phyloP scores from a whole-genome alignment of 192 early-diverging fungal species.

The Coemansia sp. region DNA sequence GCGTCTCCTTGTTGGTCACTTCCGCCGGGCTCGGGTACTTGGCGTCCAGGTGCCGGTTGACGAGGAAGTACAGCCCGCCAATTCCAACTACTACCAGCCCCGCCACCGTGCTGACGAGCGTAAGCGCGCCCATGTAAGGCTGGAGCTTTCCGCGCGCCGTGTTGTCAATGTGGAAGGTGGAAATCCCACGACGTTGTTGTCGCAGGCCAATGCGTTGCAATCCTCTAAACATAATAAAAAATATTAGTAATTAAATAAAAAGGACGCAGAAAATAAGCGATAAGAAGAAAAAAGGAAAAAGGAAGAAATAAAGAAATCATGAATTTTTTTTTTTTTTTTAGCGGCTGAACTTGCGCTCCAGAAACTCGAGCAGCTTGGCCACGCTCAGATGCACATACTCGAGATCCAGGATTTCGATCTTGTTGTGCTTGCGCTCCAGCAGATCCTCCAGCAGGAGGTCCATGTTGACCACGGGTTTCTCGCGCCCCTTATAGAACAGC shows the following conservation, averaged over 20 bases:
- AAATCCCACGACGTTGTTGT: constrained; percentile 9
- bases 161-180: constrained; percentile 46
- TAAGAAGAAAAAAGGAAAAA: constrained; percentile 9
- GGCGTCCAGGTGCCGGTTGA: constrained; percentile 24
- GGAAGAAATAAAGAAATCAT: constrained; percentile 9
- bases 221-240: background rate
- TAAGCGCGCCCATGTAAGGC: constrained; percentile 34
- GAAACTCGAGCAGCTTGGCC: constrained; percentile 69
- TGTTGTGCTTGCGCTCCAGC: constrained; percentile 88
- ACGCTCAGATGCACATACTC: constrained; percentile 94
- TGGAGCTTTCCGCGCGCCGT: constrained; percentile 23
- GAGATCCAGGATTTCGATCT: constrained; percentile 81
- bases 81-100: constrained; percentile 16
- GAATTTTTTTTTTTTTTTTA: constrained; percentile 4
- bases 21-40: constrained; percentile 17
- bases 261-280: background rate
- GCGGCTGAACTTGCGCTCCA: constrained; percentile 78
- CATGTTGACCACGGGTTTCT: constrained; percentile 94
- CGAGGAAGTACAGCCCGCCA: constrained; percentile 14
- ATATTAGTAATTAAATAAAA: background rate
- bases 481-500: constrained; percentile 87
- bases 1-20: constrained; percentile 18
- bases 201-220: background rate
- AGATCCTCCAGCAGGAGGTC: constrained; percentile 88
- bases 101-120: constrained; percentile 22